Evolutionary conservation across 2,329 filamentous ascomycete genomes (phyloP), one percentile per base, ranked within the genome.

Genomic region (Epichloe gansuensis): DNA sequence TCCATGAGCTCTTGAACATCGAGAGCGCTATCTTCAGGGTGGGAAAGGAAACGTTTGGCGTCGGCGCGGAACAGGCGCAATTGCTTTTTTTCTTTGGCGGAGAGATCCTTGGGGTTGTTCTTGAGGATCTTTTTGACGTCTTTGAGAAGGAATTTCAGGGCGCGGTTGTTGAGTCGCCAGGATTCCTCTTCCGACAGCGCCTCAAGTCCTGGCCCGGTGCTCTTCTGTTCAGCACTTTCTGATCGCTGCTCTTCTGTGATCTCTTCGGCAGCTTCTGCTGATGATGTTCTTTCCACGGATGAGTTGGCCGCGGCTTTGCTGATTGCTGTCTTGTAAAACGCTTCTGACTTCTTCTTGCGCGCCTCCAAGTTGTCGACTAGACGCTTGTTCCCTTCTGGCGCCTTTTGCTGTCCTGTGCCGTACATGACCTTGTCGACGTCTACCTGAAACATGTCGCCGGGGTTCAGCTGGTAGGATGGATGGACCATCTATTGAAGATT

Each of bases 361-460:
- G 54, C 55, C 9, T 62, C 59, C 8, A 64, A 59, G 23, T 58
- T 64, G 49, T 61, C 54, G n/a, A 57, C 55, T 12, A 65, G 51
- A 3, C 54, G 52, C 21, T 57, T 52, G 50, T 61, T 53, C 3
- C 50, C 56, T 59, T 63, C 53, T 21, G 57, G 27, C 5, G 75
- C 68, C 69, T 89, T 93, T 47, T 80, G 78, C 27, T 78, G 76
- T 53, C 93, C 93, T 1, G 90, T 95, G 36, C 88, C 91, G 62
- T 79, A 90, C 68, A 98, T 77, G 52, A 98, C 93, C 60, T 84
- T 82, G 40, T 95, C 88, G 38, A 87, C 77, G 21, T 96, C 86
- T 61, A 98, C 91, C 66, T 95, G 89, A 76, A 98, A 98, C 82
- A 98, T 88, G 67, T 98, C 93, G 59, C 93, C 93, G 3, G 93